A percentile compares a stretch with the other conserved stretches of the same genome.
Conservation (phyloP, 2,329 filamentous ascomycete species). For the Incumbomyces lentus region DNA sequence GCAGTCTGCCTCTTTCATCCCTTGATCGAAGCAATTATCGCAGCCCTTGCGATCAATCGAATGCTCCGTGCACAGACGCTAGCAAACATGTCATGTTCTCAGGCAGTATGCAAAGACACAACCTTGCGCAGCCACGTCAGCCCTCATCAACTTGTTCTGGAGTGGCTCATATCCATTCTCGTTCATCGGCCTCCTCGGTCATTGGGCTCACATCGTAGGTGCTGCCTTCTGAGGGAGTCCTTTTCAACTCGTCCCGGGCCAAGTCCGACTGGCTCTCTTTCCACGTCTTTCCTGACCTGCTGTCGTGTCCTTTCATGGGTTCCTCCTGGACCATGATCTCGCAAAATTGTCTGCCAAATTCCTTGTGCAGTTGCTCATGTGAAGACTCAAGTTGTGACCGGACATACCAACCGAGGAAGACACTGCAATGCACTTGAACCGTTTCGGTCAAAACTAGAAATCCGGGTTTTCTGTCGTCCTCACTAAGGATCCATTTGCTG, state of each 20-base stretch:
- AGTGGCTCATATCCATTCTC: no score
- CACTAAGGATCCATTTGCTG: conserved; percentile 1
- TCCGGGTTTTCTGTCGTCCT: conserved; percentile 1
- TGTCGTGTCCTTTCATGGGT: not conserved
- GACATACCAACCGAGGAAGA: conserved; percentile 5
- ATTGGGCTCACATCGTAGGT: no score
- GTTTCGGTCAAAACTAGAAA: conserved; percentile 4
- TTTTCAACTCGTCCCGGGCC: not conserved
- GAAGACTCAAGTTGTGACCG: not conserved
- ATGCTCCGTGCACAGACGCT: no score
- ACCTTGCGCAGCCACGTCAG: no score
- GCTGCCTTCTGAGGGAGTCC: not conserved
- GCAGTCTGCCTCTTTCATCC: no score
- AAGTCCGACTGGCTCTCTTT: not conserved
- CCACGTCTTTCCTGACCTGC: conserved; percentile 1
- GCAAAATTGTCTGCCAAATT: conserved; percentile 2
- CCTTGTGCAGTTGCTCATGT: conserved; percentile 2
- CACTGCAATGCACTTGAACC: conserved; percentile 7
- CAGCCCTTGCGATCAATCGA: no score
- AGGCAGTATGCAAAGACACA: no score
- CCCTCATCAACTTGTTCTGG: no score
- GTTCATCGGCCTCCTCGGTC: no score
- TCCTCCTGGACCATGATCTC: conserved; percentile 4
- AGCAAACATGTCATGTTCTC: no score
- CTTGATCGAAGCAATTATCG: no score